phyloP scores from a whole-genome alignment of 352 stramenopile species.

The Pythium coloratum region DNA sequence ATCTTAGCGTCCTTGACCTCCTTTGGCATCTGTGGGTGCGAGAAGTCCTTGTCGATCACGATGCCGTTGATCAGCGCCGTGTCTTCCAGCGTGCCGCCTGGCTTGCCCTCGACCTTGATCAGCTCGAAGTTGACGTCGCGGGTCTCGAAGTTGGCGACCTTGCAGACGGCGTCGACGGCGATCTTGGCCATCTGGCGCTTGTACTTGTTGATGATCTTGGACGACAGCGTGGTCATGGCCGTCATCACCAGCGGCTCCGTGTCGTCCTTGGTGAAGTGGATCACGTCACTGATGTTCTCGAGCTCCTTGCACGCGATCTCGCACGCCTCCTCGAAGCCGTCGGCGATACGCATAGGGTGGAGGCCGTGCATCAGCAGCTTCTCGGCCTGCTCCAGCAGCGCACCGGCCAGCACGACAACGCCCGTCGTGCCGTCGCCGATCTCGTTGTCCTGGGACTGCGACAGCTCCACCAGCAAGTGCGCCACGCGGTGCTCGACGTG shows the following conservation, averaged over 20 bases:
- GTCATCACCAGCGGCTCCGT: slow-evolving; percentile 95
- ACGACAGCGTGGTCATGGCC: slow-evolving; percentile 98
- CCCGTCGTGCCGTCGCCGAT: slow-evolving; percentile 99
- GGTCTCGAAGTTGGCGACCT: slow-evolving; percentile 98
- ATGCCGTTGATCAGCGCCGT: slow-evolving; percentile 98
- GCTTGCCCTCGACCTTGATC: slow-evolving; percentile 99
- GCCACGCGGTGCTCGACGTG: slow-evolving; percentile 98
- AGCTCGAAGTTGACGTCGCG: slow-evolving; percentile 99
- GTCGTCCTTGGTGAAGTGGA: slow-evolving; percentile 96
- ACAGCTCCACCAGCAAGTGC: slow-evolving; percentile 98
- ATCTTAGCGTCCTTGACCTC: slow-evolving; percentile 97
- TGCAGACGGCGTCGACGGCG: slow-evolving; percentile 96
- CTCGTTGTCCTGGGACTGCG: slow-evolving; percentile 99
- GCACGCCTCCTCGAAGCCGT: slow-evolving; percentile 98
- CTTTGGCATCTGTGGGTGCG: slow-evolving; percentile 98
- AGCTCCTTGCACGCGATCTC: slow-evolving; percentile 96
- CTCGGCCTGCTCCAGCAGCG: slow-evolving; percentile 97
- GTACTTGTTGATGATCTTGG: slow-evolving; percentile 99
- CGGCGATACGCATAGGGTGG: slow-evolving; percentile 98
- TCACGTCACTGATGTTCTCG: slow-evolving; percentile 93
- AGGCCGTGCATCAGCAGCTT: slow-evolving; percentile 96
- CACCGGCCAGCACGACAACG: slow-evolving; percentile 97
- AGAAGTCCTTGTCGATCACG: slow-evolving; percentile 99
- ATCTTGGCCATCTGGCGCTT: slow-evolving; percentile 99
- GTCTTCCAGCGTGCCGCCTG: slow-evolving; percentile 96